phyloP scores from a whole-genome alignment of 306 rosid genomes.

The Echinosophora koreensis region DNA sequence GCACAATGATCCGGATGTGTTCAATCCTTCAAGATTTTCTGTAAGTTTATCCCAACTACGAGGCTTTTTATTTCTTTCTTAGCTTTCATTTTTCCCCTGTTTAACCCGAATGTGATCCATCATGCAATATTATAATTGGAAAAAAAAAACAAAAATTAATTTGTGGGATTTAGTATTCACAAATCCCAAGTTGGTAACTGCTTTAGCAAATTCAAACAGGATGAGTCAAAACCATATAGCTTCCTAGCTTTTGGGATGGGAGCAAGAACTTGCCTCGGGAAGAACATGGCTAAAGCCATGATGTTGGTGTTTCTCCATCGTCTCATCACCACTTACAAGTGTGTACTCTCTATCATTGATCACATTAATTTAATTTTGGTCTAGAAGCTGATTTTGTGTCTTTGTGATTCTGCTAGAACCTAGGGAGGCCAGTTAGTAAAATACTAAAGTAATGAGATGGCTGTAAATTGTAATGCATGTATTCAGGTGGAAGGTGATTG shows the following conservation, averaged over 20 bases:
- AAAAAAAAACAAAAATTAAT: constrained; percentile 1
- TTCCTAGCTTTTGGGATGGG: constrained; percentile 95
- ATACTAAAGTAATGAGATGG: neutral
- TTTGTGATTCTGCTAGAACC: neutral
- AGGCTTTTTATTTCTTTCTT: neutral
- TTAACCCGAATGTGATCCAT: neutral
- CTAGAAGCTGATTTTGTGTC: constrained; percentile 11
- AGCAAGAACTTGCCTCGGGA: constrained; percentile 88
- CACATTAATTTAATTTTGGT: constrained; percentile 5
- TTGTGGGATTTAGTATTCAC: neutral
- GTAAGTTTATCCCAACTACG: constrained; percentile 48
- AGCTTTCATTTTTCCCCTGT: neutral
- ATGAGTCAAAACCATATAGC: constrained; percentile 67
- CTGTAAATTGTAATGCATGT: neutral
- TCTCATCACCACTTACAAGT: constrained; percentile 74
- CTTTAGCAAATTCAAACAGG: constrained; percentile 48
- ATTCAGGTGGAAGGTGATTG: constrained; percentile 76
- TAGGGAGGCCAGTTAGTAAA: neutral
- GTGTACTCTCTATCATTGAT: constrained; percentile 31
- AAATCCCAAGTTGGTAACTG: neutral
- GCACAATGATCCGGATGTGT: constrained; percentile 61
- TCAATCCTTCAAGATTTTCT: constrained; percentile 79
- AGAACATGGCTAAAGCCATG: constrained; percentile 88
- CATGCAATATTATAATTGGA: constrained; percentile 18
- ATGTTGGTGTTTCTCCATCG: constrained; percentile 91